These are phyloP conservation scores for Monosporozyma servazzii DNA, from an alignment of 805 yeast genomes.

Conservation along the genomic window DNA sequence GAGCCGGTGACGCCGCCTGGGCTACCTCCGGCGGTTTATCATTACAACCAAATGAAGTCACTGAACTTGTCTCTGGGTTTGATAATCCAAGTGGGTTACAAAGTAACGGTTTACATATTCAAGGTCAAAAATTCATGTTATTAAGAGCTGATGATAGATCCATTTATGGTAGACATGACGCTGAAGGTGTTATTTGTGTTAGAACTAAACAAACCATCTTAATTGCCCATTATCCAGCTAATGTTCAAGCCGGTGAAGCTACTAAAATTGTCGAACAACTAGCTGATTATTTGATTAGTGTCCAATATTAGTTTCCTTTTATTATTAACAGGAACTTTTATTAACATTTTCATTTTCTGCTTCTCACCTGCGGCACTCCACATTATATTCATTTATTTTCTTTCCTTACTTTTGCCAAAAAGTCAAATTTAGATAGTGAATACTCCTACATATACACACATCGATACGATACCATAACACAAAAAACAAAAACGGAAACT, in stretches of 20 bases:
- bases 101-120: constrained; percentile 76
- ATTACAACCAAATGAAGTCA: constrained; percentile 61
- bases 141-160: constrained; percentile 87
- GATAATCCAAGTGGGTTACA: constrained; percentile 72
- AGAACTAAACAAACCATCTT: constrained; percentile 90
- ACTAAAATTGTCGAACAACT: constrained; percentile 89
- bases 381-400: neutral
- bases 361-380: neutral
- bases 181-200: constrained; percentile 81
- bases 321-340: neutral
- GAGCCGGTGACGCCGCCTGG: constrained; percentile 93
- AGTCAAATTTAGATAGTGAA: neutral
- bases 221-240: constrained; percentile 89
- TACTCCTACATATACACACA: neutral
- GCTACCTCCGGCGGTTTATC: constrained; percentile 66
- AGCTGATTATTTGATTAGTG: constrained; percentile 88
- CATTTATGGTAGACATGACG: constrained; percentile 86
- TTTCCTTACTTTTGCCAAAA: neutral
- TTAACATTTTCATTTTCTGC: neutral
- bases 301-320: constrained; percentile 49
- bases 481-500: neutral
- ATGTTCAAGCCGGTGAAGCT: constrained; percentile 90
- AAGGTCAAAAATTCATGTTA: constrained; percentile 78
- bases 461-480: neutral
- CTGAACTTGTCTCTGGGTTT: constrained; percentile 68